Evolutionary conservation across 495 filamentous ascomycete genomes (phyloP).

Genomic region (Aspergillus leporis): DNA sequence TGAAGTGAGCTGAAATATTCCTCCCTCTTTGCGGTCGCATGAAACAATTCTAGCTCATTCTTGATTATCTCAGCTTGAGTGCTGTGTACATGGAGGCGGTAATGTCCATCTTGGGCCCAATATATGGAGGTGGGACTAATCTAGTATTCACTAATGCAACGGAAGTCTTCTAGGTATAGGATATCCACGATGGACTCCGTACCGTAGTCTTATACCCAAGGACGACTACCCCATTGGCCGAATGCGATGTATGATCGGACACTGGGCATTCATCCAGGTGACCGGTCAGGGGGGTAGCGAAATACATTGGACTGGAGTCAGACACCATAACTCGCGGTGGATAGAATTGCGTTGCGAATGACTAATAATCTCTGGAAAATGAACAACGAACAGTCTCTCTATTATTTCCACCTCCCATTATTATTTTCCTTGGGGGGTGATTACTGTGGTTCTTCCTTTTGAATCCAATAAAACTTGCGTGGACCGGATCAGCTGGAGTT

Average conservation of each 20-base stretch:
- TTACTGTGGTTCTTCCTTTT: not conserved
- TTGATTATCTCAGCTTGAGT: not conserved
- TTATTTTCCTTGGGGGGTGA: too few relatives aligned
- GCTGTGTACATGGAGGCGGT: not conserved
- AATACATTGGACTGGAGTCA: not conserved
- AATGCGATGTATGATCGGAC: not conserved
- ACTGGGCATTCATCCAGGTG: not conserved
- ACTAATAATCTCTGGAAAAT: not conserved
- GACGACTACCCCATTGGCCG: too few relatives aligned
- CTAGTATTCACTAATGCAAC: too few relatives aligned
- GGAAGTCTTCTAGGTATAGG: too few relatives aligned
- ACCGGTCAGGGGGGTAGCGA: not conserved
- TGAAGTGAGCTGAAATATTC: not conserved
- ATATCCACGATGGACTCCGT: too few relatives aligned
- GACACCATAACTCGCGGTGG: not conserved
- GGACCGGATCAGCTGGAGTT: not conserved
- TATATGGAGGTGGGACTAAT: not conserved
- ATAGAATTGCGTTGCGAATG: not conserved
- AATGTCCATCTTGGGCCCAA: not conserved
- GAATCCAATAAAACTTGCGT: not conserved
- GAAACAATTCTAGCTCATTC: not conserved
- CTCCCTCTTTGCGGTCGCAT: not conserved
- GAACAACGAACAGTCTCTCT: not conserved
- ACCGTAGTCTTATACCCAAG: too few relatives aligned
- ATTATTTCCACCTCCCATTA: too few relatives aligned